phyloP scores from a whole-genome alignment of 192 early-diverging fungal genomes.

The Backusella tuberculispora region DNA sequence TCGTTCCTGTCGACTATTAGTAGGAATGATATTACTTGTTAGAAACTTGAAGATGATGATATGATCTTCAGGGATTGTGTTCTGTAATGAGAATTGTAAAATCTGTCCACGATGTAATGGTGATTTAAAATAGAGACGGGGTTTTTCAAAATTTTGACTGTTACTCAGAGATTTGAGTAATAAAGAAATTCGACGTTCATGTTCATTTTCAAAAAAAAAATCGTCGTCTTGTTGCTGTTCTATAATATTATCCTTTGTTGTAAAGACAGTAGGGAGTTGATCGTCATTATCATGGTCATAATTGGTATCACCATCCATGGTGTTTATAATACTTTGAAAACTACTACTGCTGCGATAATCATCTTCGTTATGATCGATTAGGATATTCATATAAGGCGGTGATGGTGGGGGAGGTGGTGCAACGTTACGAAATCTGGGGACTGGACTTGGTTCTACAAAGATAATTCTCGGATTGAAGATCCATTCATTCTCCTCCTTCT shows the following conservation, averaged over 20 bases:
- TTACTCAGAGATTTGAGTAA: not conserved
- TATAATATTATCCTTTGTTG: not conserved
- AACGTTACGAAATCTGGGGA: conserved; percentile 36
- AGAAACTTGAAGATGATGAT: conserved; percentile 39
- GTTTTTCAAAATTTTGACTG: not conserved
- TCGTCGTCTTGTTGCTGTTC: not conserved
- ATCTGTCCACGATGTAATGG: conserved; percentile 25
- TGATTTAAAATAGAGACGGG: conserved; percentile 19
- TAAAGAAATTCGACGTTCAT: not conserved
- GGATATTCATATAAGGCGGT: conserved; percentile 23
- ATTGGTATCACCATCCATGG: conserved; percentile 16
- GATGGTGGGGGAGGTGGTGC: conserved; percentile 25
- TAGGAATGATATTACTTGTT: conserved; percentile 20
- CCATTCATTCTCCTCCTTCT: not conserved
- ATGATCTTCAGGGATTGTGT: conserved; percentile 28
- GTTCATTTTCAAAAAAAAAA: not conserved
- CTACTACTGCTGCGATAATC: not conserved
- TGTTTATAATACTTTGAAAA: conserved; percentile 2
- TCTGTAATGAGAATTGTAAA: conserved; percentile 19
- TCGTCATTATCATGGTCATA: not conserved
- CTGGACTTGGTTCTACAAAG: conserved; percentile 38
- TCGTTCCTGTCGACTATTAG: conserved; percentile 16
- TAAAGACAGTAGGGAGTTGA: not conserved
- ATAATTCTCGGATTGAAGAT: conserved; percentile 26
- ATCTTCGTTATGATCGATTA: not conserved